Conservation (phyloP, 2,329 filamentous ascomycete species). For the Sclerotinia spermophila region DNA sequence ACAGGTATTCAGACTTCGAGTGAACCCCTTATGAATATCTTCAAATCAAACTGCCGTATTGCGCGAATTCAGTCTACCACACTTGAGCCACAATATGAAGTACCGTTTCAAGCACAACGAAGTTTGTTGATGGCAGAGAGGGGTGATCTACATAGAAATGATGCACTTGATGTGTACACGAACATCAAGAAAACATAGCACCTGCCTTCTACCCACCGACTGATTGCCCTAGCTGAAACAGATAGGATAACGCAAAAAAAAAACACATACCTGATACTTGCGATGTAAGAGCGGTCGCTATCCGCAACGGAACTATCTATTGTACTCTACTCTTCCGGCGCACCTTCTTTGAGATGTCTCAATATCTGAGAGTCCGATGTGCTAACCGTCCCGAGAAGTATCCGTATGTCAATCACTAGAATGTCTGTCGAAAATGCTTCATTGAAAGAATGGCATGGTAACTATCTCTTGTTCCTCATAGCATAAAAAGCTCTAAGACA, state of each 20-base stretch:
- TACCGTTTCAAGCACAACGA: neutral
- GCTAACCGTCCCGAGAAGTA: neutral
- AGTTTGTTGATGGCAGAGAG: neutral
- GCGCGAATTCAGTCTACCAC: neutral
- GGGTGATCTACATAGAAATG: neutral
- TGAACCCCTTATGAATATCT: neutral
- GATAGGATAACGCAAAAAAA: neutral
- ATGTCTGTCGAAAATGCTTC: neutral
- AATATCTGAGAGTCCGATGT: neutral
- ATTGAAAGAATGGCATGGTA: neutral
- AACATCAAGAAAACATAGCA: neutral
- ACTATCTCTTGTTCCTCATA: too few species aligned
- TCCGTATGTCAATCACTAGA: neutral
- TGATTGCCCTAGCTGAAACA: neutral
- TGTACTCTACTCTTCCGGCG: neutral
- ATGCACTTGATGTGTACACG: neutral
- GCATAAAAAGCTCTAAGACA: too few species aligned
- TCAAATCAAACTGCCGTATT: neutral
- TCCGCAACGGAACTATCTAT: neutral
- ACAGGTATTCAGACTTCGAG: neutral
- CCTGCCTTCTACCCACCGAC: neutral
- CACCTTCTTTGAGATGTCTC: neutral
- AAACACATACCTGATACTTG: neutral
- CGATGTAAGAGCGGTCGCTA: neutral
- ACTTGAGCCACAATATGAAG: neutral